These are phyloP conservation scores for Pleurotus djamor DNA, from an alignment of 768 basidiomycete species.

Conservation along the genomic window DNA sequence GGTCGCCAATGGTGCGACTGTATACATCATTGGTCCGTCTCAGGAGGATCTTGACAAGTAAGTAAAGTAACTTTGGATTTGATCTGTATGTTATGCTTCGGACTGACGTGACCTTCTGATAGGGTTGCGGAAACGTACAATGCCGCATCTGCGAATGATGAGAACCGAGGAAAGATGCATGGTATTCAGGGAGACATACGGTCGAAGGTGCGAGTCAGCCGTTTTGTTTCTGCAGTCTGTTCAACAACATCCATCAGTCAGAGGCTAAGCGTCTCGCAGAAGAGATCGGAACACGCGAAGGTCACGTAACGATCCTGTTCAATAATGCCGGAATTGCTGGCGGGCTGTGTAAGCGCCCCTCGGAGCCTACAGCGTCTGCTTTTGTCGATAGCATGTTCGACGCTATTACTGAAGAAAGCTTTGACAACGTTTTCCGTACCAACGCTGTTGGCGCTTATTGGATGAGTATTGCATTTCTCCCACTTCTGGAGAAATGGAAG, in stretches of 20 bases:
- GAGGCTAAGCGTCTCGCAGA: conserved; percentile 40
- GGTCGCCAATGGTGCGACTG: conserved; percentile 44
- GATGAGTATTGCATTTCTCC: conserved; percentile 56
- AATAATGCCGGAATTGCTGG: conserved; percentile 42
- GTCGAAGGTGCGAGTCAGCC: conserved; percentile 25
- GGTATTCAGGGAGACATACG: conserved; percentile 40
- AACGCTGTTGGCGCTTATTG: conserved; percentile 50
- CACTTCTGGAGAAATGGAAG: conserved; percentile 48
- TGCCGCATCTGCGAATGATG: conserved; percentile 24
- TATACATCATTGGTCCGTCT: conserved; percentile 44
- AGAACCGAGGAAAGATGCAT: conserved; percentile 30
- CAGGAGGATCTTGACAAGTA: conserved; percentile 41
- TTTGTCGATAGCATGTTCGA: conserved; percentile 39
- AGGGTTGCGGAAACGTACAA: conserved; percentile 35
- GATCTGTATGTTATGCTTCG: background rate
- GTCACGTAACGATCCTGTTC: conserved; percentile 43
- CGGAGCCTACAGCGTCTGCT: conserved; percentile 27
- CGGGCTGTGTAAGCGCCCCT: conserved; percentile 24
- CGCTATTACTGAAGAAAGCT: conserved; percentile 30
- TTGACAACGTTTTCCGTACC: conserved; percentile 30
- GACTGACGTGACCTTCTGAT: background rate
- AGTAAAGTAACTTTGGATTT: conserved; percentile 16
- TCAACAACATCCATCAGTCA: conserved; percentile 20
- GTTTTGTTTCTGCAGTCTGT: background rate
- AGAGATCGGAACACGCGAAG: conserved; percentile 32